Conservation (phyloP, 1,284 basidiomycete genomes). For the Trichosporon sp. region DNA sequence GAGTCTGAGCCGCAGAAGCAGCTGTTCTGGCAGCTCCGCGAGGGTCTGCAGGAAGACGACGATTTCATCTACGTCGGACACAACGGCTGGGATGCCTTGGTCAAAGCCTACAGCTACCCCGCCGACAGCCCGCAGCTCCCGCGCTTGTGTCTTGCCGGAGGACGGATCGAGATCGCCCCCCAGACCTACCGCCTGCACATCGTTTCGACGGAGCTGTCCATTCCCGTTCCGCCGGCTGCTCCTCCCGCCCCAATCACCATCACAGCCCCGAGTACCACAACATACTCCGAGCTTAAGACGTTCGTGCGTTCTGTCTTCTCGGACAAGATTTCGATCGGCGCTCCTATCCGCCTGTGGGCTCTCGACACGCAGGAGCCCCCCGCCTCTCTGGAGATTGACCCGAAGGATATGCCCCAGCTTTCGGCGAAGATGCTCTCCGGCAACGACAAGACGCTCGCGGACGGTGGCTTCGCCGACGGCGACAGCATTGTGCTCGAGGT, state of each 20-base stretch:
- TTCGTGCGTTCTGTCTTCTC: slow-evolving; percentile 13
- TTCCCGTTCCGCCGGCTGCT: slow-evolving; percentile 18
- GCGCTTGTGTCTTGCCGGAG: slow-evolving; percentile 53
- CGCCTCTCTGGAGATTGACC: slow-evolving; percentile 8
- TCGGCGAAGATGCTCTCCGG: slow-evolving; percentile 19
- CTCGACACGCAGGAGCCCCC: slow-evolving; percentile 16
- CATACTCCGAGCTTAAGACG: slow-evolving; percentile 7
- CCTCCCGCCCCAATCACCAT: slow-evolving; percentile 11
- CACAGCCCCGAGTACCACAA: slow-evolving; percentile 15
- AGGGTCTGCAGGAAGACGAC: slow-evolving; percentile 59
- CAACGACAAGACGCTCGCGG: slow-evolving; percentile 18
- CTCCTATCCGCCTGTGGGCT: slow-evolving; percentile 27
- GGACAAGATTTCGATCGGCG: slow-evolving; percentile 1
- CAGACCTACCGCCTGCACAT: slow-evolving; percentile 62
- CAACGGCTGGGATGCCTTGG: slow-evolving; percentile 66
- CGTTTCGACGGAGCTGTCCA: slow-evolving; percentile 19
- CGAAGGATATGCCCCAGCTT: slow-evolving; percentile 22
- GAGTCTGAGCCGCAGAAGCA: slow-evolving; percentile 7
- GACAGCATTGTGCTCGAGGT: slow-evolving; percentile 42
- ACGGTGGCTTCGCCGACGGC: slow-evolving; percentile 29
- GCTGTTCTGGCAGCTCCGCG: slow-evolving; percentile 38
- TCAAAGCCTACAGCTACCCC: slow-evolving; percentile 29
- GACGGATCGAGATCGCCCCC: slow-evolving; percentile 70
- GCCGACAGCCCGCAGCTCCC: slow-evolving; percentile 50
- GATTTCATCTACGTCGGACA: slow-evolving; percentile 75